Percentiles rank a stretch among this genome's conserved stretches.
Conservation (phyloP, 2,329 filamentous ascomycete genomes). For the Cercospora sp. region DNA sequence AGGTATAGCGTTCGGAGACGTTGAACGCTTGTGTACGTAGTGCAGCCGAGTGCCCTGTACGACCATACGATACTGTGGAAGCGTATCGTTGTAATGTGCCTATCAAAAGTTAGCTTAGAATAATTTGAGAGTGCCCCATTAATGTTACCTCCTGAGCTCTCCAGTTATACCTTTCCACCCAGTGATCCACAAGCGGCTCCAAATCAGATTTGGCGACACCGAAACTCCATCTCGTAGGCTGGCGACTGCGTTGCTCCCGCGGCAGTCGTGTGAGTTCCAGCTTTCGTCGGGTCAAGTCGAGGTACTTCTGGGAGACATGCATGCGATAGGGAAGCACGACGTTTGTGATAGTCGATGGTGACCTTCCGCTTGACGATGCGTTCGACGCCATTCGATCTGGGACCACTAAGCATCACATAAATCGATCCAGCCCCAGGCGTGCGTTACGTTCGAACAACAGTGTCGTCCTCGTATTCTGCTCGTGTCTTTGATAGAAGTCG, state of each 20-base stretch:
- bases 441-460: not conserved
- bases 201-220: slow-evolving; percentile 61
- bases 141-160: slow-evolving; percentile 53
- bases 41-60: slow-evolving; percentile 57
- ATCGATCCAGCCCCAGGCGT: not conserved
- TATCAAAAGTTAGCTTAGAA: not conserved
- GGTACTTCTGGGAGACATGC: slow-evolving; percentile 63
- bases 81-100: slow-evolving; percentile 55
- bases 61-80: slow-evolving; percentile 66
- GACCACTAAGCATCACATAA: not conserved
- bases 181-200: slow-evolving; percentile 60
- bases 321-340: slow-evolving; percentile 34
- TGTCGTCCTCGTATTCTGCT: not conserved
- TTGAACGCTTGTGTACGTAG: slow-evolving; percentile 63
- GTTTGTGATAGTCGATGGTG: slow-evolving; percentile 15
- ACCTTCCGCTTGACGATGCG: slow-evolving; percentile 19
- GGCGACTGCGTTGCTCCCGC: slow-evolving; percentile 50
- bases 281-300: slow-evolving; percentile 67
- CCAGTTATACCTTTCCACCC: slow-evolving; percentile 69
- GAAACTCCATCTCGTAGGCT: slow-evolving; percentile 39
- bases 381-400: slow-evolving; percentile 21
- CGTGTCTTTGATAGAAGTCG: not conserved
- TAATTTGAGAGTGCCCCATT: not conserved
- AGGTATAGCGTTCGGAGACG: slow-evolving; percentile 58
- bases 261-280: slow-evolving; percentile 66